A percentile compares a stretch with the other conserved stretches of the same genome.
Evolutionary conservation across 192 early-diverging fungal species (phyloP).

Genomic region (Coemansia nantahalensis): DNA sequence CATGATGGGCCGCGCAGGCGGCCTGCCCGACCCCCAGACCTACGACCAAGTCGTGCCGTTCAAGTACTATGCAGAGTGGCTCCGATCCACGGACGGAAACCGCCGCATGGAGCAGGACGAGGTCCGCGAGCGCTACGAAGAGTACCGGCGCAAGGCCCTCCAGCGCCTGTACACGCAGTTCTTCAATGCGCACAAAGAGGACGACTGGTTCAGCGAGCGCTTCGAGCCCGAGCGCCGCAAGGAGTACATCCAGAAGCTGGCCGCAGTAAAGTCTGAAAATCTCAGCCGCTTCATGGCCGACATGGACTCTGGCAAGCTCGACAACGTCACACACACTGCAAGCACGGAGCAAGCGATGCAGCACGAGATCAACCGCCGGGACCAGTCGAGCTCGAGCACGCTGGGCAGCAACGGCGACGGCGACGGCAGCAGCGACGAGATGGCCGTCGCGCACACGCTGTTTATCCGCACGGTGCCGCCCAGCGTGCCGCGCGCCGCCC

Average conservation of each 20-base stretch:
- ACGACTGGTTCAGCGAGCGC: conserved; percentile 92
- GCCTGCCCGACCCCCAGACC: conserved; percentile 67
- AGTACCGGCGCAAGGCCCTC: conserved; percentile 80
- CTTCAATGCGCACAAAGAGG: conserved; percentile 71
- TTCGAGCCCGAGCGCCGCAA: conserved; percentile 79
- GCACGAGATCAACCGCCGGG: conserved; percentile 43
- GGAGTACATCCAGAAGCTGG: conserved; percentile 53
- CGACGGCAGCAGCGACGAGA: conserved; percentile 34
- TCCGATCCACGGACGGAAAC: conserved; percentile 57
- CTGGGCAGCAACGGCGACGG: conserved; percentile 42
- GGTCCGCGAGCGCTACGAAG: conserved; percentile 69
- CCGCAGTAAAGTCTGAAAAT: conserved; percentile 54
- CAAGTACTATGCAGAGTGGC: conserved; percentile 71
- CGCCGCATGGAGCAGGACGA: conserved; percentile 75
- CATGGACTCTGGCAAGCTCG: conserved; percentile 69
- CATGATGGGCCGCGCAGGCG: conserved; percentile 20
- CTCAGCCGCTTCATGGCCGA: conserved; percentile 63
- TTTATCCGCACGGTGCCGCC: conserved; percentile 83
- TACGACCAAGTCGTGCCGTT: conserved; percentile 75
- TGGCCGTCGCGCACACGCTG: conserved; percentile 55
- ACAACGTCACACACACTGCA: conserved; percentile 48
- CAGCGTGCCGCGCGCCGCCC: conserved; percentile 58
- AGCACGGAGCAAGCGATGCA: conserved; percentile 46
- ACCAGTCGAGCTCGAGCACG: conserved; percentile 21
- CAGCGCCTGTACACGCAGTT: conserved; percentile 68